A percentile compares a stretch with the other conserved stretches of the same genome.
Evolutionary conservation across 2,329 filamentous ascomycete genomes (phyloP).

Genomic region (Monosporascus cannonballus): DNA sequence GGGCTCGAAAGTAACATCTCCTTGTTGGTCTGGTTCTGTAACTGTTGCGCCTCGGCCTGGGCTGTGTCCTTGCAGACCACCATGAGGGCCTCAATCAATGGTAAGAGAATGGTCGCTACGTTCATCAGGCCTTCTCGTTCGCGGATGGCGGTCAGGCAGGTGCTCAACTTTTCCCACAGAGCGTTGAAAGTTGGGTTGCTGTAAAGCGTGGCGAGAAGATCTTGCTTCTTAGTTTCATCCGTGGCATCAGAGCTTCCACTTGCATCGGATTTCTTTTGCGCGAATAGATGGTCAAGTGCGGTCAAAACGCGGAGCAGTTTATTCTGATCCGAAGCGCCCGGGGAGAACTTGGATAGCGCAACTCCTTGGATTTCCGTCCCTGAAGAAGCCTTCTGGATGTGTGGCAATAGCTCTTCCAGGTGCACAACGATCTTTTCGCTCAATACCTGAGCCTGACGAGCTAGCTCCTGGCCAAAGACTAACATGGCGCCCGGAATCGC

Average conservation of each 20-base stretch:
- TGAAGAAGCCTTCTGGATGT: constrained; percentile 79
- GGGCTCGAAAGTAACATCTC: constrained; percentile 72
- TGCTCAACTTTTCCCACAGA: constrained; percentile 88
- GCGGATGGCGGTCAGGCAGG: constrained; percentile 80
- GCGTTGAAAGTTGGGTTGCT: constrained; percentile 84
- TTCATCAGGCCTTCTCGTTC: constrained; percentile 94
- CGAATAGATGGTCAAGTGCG: constrained; percentile 92
- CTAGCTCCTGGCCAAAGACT: constrained; percentile 87
- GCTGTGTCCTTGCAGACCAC: constrained; percentile 98
- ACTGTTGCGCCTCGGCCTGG: constrained; percentile 56
- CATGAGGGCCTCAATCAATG: constrained; percentile 94
- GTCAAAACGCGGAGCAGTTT: constrained; percentile 90
- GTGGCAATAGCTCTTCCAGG: constrained; percentile 75
- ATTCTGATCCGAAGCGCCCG: constrained; percentile 91
- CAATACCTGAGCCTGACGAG: constrained; percentile 76
- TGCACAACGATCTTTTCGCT: constrained; percentile 81
- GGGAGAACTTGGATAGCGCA: constrained; percentile 90
- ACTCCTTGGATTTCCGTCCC: constrained; percentile 95
- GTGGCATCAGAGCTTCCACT: constrained; percentile 42
- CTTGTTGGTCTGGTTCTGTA: constrained; percentile 45
- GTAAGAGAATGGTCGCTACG: constrained; percentile 89
- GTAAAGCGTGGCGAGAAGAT: constrained; percentile 81
- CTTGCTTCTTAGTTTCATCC: constrained; percentile 63
- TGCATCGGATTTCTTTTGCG: constrained; percentile 56
- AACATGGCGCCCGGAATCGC: constrained; percentile 85